Evolutionary conservation across 2,329 filamentous ascomycete species (phyloP).

Genomic region (Penicillium nordicum): DNA sequence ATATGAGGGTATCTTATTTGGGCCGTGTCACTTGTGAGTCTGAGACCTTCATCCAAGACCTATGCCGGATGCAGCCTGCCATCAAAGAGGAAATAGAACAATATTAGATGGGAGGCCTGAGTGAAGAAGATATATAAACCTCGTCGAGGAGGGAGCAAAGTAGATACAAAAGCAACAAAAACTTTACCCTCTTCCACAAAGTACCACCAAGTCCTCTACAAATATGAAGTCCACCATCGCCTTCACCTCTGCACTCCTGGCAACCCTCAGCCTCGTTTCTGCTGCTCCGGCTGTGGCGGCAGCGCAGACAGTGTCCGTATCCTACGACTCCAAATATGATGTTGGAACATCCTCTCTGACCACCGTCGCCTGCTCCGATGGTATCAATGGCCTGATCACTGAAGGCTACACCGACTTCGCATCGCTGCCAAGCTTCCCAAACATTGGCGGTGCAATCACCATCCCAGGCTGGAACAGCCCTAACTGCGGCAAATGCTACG

Average conservation of each 20-base stretch:
- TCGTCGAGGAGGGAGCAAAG: not conserved
- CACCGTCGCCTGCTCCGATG: slow-evolving; percentile 46
- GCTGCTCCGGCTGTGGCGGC: slow-evolving; percentile 22
- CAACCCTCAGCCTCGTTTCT: slow-evolving; percentile 21
- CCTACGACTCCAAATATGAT: slow-evolving; percentile 72
- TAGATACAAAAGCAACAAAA: slow-evolving; percentile 3
- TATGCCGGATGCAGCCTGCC: slow-evolving; percentile 8
- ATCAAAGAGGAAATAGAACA: slow-evolving; percentile 11
- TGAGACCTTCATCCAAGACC: slow-evolving; percentile 22
- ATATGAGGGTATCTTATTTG: not conserved
- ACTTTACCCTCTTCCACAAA: not conserved
- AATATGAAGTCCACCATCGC: slow-evolving; percentile 29
- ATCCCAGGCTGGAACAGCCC: slow-evolving; percentile 46
- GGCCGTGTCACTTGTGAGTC: slow-evolving; percentile 10
- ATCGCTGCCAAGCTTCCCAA: slow-evolving; percentile 46
- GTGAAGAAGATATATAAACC: slow-evolving; percentile 14
- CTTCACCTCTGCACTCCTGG: slow-evolving; percentile 20
- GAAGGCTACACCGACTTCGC: slow-evolving; percentile 42
- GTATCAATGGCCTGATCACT: slow-evolving; percentile 32
- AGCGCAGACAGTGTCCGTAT: slow-evolving; percentile 49
- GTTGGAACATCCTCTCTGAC: slow-evolving; percentile 54
- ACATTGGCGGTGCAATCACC: slow-evolving; percentile 50
- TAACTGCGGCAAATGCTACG: slow-evolving; percentile 54
- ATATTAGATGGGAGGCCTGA: not conserved
- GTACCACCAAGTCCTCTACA: not conserved